Conservation (phyloP, 177 flowering plant genomes). For the Vitis hybrid region DNA sequence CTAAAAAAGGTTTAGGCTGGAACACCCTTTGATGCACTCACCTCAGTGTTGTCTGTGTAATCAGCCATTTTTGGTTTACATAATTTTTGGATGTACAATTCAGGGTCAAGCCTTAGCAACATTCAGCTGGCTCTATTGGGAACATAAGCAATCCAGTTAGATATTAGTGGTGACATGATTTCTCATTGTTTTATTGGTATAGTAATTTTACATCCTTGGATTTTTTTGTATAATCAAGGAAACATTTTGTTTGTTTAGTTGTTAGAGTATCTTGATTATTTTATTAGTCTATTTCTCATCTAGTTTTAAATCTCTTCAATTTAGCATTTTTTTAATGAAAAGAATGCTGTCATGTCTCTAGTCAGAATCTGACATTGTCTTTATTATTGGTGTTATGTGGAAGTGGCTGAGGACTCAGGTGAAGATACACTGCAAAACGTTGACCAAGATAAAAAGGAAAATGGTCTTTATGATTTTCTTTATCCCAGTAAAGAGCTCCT, state of each 20-base stretch:
- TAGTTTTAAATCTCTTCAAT: not conserved
- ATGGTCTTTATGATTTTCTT: conserved; percentile 64
- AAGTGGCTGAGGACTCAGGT: conserved; percentile 23
- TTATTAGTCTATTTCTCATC: not conserved
- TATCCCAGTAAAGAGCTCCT: conserved; percentile 91
- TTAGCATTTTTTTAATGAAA: not conserved
- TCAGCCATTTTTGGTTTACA: too few species aligned
- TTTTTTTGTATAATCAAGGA: not conserved
- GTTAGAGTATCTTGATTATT: not conserved
- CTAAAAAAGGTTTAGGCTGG: too few species aligned
- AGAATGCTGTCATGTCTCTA: not conserved
- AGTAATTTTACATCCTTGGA: not conserved
- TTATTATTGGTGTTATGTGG: conserved; percentile 25
- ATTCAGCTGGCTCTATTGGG: too few species aligned
- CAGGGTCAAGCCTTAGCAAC: too few species aligned
- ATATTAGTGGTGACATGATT: not conserved
- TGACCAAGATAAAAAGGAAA: conserved; percentile 33
- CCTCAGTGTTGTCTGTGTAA: too few species aligned
- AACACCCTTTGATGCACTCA: too few species aligned
- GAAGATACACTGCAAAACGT: conserved; percentile 29
- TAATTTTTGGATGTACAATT: too few species aligned
- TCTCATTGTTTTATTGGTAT: not conserved
- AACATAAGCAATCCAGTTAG: not conserved
- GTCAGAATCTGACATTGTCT: not conserved
- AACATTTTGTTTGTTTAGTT: not conserved